A percentile compares a stretch with the other conserved stretches of the same genome.
Evolutionary conservation across 2,329 filamentous ascomycete genomes (phyloP).

Genomic region (Tolypocladium inflatum): DNA sequence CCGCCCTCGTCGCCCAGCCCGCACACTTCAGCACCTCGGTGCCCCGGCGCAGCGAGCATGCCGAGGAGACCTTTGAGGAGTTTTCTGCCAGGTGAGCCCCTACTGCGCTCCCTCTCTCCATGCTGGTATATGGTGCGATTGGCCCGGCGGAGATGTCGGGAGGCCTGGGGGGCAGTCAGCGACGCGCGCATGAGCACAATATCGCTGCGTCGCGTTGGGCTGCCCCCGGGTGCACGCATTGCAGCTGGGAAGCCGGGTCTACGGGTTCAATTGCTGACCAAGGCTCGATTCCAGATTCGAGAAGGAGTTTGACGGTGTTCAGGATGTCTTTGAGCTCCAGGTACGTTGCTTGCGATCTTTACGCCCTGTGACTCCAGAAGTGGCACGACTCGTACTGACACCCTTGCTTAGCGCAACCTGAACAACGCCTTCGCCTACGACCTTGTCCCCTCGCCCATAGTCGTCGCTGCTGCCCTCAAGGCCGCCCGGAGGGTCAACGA

Average conservation of each 20-base stretch:
- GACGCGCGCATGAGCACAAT: background rate
- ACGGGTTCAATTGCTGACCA: background rate
- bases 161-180: background rate
- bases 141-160: constrained; percentile 3
- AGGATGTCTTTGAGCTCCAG: constrained; percentile 99
- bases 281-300: constrained; percentile 68
- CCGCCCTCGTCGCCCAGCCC: constrained; percentile 33
- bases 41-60: constrained; percentile 52
- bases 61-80: constrained; percentile 98
- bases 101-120: background rate
- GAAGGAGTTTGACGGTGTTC: constrained; percentile 96
- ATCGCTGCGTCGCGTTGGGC: background rate
- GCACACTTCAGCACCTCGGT: constrained; percentile 53
- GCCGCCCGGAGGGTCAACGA: constrained; percentile 96
- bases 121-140: background rate
- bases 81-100: constrained; percentile 84
- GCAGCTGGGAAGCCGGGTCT: background rate
- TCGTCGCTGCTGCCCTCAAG: constrained; percentile 83
- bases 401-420: constrained; percentile 60
- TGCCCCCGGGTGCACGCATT: background rate
- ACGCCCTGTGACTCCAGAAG: background rate
- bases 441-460: constrained; percentile 88
- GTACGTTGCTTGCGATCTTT: constrained; percentile 42
- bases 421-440: constrained; percentile 99
- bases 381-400: constrained; percentile 5